These are phyloP conservation scores for Hysterangium stoloniferum DNA, from an alignment of 768 basidiomycete species.

Conservation along the genomic window DNA sequence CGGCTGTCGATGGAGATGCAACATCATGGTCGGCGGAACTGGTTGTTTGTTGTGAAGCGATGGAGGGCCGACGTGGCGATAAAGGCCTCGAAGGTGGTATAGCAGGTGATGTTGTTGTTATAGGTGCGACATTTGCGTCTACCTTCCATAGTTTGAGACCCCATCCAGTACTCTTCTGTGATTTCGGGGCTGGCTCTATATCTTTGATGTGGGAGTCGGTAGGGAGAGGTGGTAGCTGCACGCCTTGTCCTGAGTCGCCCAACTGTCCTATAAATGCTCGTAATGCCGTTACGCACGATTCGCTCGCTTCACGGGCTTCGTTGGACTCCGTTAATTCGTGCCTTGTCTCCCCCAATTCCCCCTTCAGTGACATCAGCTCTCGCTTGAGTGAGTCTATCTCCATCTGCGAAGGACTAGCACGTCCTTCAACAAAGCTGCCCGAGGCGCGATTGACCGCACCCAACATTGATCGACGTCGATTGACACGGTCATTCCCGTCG, in stretches of 20 bases:
- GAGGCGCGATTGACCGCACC: background rate
- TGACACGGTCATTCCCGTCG: background rate
- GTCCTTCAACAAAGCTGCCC: constrained; percentile 1
- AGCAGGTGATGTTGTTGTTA: constrained; percentile 21
- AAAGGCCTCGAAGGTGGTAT: too few species aligned
- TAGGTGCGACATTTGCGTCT: constrained; percentile 20
- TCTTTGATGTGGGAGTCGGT: constrained; percentile 13
- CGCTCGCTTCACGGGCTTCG: constrained; percentile 83
- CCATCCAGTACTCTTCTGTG: constrained; percentile 29
- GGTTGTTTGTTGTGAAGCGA: constrained; percentile 19
- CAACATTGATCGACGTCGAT: constrained; percentile 4
- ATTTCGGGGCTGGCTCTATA: constrained; percentile 6
- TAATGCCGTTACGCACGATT: constrained; percentile 74
- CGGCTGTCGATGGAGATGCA: constrained; percentile 21
- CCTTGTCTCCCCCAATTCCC: constrained; percentile 54
- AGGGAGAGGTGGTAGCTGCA: constrained; percentile 19
- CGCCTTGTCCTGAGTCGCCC: constrained; percentile 27
- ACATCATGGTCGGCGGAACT: background rate
- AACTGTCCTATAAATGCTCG: constrained; percentile 77
- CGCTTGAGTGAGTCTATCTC: constrained; percentile 54
- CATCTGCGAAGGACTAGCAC: constrained; percentile 16
- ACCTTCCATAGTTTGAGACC: constrained; percentile 66
- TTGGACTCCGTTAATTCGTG: constrained; percentile 67
- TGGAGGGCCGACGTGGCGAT: constrained; percentile 20
- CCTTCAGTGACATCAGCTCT: constrained; percentile 48